Evolutionary conservation across 495 filamentous ascomycete species (phyloP).

Genomic region (Cladorrhinum samala): DNA sequence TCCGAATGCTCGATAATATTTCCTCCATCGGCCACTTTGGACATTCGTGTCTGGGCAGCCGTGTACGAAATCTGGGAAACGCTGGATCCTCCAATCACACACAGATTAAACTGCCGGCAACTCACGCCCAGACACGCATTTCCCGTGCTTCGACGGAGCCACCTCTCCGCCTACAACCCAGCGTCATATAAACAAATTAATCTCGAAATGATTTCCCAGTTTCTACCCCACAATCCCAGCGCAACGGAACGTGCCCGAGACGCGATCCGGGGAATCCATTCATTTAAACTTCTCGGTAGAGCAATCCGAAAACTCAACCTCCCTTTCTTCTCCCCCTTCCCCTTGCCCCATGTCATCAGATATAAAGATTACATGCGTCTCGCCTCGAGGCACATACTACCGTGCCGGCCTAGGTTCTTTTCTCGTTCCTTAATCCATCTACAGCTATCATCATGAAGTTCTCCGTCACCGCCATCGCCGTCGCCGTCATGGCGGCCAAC

Average conservation of each 20-base stretch:
- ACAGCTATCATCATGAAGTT: too few species aligned
- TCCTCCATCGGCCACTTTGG: too few species aligned
- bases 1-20: too few species aligned
- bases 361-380: neutral
- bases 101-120: neutral
- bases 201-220: neutral
- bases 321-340: neutral
- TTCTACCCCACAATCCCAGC: conserved; percentile 1
- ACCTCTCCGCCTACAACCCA: neutral
- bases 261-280: too few species aligned
- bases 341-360: neutral
- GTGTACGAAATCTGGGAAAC: too few species aligned
- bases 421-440: neutral
- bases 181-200: neutral
- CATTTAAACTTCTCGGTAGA: neutral
- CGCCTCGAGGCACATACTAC: conserved; percentile 1
- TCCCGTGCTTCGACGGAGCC: neutral
- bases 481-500: conserved; percentile 22
- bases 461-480: conserved; percentile 20
- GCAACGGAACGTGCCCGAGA: neutral
- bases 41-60: too few species aligned
- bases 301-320: neutral
- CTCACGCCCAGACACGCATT: too few species aligned
- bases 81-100: too few species aligned
- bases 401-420: conserved; percentile 3